Base-by-base conservation (phyloP, 352 stramenopile genomes). In the Globisporangium cederbergense region DNA sequence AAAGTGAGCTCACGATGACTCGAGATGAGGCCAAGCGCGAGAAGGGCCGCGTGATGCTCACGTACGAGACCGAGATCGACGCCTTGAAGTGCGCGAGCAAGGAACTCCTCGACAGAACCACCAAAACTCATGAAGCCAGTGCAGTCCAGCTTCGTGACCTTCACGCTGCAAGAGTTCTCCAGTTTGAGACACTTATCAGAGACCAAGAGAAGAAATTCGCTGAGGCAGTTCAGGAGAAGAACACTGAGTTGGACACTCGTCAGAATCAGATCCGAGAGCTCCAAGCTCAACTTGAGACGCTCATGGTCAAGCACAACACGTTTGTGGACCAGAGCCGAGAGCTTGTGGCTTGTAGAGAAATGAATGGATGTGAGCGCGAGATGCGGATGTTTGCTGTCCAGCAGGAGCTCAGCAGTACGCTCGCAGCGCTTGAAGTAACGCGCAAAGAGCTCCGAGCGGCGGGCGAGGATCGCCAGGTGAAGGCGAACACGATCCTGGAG, bases 401-500 rank as follows among this genome's bases (percentile, higher is more conserved):
- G 40, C 45, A 69, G 28, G 50, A 70, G n/a, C 71, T 72, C 9
- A 22, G 45, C 3, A 47, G 65, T 8, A 71, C 67, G 7, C 61
- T 64, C 28, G 0, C 11, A 7, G 46, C 56, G 3, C 40, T 91
- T 1, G 71, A 86, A n/a, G 55, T 51, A 9, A 65, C 65, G 2
- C 66, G 66, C 13, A 65, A 65, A 10, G 65, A 78, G 34, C 57
- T 89, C 0, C 73, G 70, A 32, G 46, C 61, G 5, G 70, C 68
- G 1, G 57, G 68, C 16, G 82, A 89, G 30, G 80, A 83, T 3
- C 66, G 73, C 8, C 71, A 81, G 32, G 64, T 75, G 22, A 89
- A 91, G 58, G 76, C 72, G 4, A 84, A 74, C 30, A 89, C 77
- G 18, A 83, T 91, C 32, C 57, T 90, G 22, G 79, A 89, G 67